A percentile compares a stretch with the other conserved stretches of the same genome.
phyloP scores from a whole-genome alignment of 495 filamentous ascomycete genomes.

The Penicillium tannophilum region DNA sequence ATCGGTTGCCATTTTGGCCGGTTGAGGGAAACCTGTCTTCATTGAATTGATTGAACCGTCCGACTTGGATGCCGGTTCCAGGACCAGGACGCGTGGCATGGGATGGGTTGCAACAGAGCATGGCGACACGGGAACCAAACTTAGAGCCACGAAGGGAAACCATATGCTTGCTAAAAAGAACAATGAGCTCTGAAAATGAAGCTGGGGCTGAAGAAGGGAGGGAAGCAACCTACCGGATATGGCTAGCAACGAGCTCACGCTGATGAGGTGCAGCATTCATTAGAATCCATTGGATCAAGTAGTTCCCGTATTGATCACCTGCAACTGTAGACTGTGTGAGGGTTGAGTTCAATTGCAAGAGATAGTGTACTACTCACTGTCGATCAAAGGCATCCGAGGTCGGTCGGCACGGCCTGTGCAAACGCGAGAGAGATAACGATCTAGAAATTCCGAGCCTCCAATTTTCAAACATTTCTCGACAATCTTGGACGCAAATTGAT shows the following conservation, averaged over 20 bases:
- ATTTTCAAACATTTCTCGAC: conserved; percentile 99
- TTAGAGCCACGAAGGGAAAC: conserved; percentile 97
- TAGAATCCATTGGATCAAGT: conserved; percentile 95
- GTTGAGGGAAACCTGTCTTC: conserved; percentile 42
- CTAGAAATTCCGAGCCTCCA: conserved; percentile 84
- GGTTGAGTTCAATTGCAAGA: neutral
- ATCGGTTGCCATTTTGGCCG: conserved; percentile 34
- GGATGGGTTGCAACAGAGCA: conserved; percentile 96
- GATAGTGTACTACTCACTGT: conserved; percentile 61
- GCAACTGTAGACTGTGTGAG: conserved; percentile 57
- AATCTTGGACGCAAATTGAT: conserved; percentile 98
- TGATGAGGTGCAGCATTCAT: conserved; percentile 84
- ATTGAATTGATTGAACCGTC: conserved; percentile 59
- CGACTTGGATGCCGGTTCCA: conserved; percentile 65
- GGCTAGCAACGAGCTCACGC: conserved; percentile 86
- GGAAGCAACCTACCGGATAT: conserved; percentile 65
- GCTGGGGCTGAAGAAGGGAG: neutral
- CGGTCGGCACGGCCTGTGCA: conserved; percentile 89
- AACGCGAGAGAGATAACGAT: conserved; percentile 90
- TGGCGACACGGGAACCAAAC: conserved; percentile 95
- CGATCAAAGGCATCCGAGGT: conserved; percentile 94
- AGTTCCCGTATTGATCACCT: conserved; percentile 98
- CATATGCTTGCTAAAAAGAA: conserved; percentile 80
- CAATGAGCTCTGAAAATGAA: neutral
- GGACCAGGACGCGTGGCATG: conserved; percentile 83